Conservation (phyloP, 441 rosid genomes). For the Lepidium campestre region DNA sequence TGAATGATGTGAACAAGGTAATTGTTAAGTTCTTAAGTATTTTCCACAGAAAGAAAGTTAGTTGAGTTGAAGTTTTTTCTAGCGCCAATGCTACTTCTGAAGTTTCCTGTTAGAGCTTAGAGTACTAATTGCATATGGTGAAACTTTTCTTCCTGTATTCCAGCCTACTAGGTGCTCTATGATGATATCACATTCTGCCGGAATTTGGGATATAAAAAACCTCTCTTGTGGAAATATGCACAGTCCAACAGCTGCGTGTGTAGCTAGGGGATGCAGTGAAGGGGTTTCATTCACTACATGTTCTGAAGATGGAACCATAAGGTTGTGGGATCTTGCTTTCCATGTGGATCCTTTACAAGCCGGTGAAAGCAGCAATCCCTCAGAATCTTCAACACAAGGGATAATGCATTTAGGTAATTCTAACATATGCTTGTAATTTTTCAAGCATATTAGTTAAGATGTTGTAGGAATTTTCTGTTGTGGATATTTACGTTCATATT, state of each 20-base stretch:
- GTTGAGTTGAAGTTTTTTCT: slow-evolving; percentile 10
- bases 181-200: slow-evolving; percentile 71
- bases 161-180: slow-evolving; percentile 66
- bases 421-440: slow-evolving; percentile 1
- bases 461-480: background rate
- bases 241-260: slow-evolving; percentile 64
- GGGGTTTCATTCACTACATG: slow-evolving; percentile 87
- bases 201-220: slow-evolving; percentile 84
- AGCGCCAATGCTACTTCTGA: slow-evolving; percentile 2
- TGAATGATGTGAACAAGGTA: slow-evolving; percentile 66
- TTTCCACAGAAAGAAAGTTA: background rate
- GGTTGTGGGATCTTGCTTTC: slow-evolving; percentile 79
- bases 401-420: slow-evolving; percentile 53
- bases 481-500: background rate
- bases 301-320: slow-evolving; percentile 80
- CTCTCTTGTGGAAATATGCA: slow-evolving; percentile 79
- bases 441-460: background rate
- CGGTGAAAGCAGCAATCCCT: slow-evolving; percentile 25
- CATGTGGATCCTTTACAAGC: slow-evolving; percentile 37
- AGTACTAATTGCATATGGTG: slow-evolving; percentile 16
- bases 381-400: slow-evolving; percentile 27
- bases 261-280: slow-evolving; percentile 78
- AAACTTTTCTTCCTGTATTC: slow-evolving; percentile 18
- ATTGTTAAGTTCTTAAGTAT: background rate
- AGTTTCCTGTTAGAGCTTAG: slow-evolving; percentile 17